Base-by-base conservation (phyloP, 2,329 filamentous ascomycete genomes). In the Epicoccum sorghinum region DNA sequence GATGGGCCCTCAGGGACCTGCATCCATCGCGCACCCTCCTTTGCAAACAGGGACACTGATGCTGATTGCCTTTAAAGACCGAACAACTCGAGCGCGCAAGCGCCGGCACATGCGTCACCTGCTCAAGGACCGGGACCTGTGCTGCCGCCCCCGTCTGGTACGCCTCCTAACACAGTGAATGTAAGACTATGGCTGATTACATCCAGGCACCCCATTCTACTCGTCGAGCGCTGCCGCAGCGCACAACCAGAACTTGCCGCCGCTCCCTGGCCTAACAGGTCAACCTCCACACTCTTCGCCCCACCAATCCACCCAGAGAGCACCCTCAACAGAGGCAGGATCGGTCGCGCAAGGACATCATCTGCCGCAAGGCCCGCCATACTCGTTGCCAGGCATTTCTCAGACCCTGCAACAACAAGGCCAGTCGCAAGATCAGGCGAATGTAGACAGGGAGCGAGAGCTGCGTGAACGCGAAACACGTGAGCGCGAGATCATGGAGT, bases 401-500 rank as follows among this genome's bases (percentile, higher is more conserved):
- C 78, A 80, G 65, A 77, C 76, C 8, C 74, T 75, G 22, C 62
- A 63, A 38, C 62, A 65, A 8, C 58, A 71, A 70, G 71, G 73
- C 43, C 64, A 71, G 39, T 55, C 63, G n/a, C 65, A 68, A 48
- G 70, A 73, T 54, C 75, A 72, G 41, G 55, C 66, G 7, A 71
- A 65, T 37, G 59, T 66, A 3, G 79, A 79, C 47, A 72, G 79
- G 56, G 79, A 80, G 60, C 70, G 78, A 52, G 78, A 82, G 57
- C 70, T 81, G 64, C 78, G 80, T 56, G 75, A 78, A 46, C 67
- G 68, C 29, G 71, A 74, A 48, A 59, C 57, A 2, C 59, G 70
- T 41, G 80, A 83, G 62, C 79, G 82, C 52, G 83, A 86, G 61
- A 79, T 83, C 25, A 76, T 85, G 73, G 80, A 84, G 44, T 80